These are phyloP conservation scores for Tuber calosporum DNA, from an alignment of 495 filamentous ascomycete genomes.

Conservation along the genomic window DNA sequence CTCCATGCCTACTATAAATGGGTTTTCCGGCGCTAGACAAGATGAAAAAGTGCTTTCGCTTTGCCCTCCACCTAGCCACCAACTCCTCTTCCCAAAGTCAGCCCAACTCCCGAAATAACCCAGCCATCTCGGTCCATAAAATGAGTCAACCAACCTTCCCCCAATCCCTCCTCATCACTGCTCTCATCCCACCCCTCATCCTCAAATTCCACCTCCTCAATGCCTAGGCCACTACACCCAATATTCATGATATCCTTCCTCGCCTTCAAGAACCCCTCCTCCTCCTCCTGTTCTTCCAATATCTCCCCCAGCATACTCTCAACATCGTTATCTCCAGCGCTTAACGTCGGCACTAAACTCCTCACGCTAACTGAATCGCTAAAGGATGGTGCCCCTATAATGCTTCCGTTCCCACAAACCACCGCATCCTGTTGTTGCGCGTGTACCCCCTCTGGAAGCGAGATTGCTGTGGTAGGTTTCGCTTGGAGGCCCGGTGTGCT, in stretches of 20 bases:
- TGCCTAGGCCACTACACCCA: constrained; percentile 52
- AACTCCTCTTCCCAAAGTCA: constrained; percentile 25
- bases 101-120: constrained; percentile 39
- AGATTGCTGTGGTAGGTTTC: constrained; percentile 41
- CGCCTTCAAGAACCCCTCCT: constrained; percentile 42
- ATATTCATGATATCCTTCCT: constrained; percentile 45
- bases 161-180: constrained; percentile 46
- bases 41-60: constrained; percentile 94
- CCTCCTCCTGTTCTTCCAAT: constrained; percentile 48
- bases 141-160: constrained; percentile 52
- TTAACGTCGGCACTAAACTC: constrained; percentile 71
- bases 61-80: constrained; percentile 44
- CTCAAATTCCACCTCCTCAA: constrained; percentile 77
- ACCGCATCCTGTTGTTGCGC: constrained; percentile 39
- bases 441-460: constrained; percentile 39
- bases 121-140: constrained; percentile 46
- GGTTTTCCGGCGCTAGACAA: constrained; percentile 96
- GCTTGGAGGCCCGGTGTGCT: constrained; percentile 32
- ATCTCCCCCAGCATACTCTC: constrained; percentile 72
- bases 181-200: constrained; percentile 54
- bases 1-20: constrained; percentile 90
- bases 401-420: constrained; percentile 11
- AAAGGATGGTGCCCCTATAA: constrained; percentile 36
- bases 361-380: constrained; percentile 71
- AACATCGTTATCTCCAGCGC: constrained; percentile 59